These are phyloP conservation scores for Tolypocladium nubicola DNA, from an alignment of 2,329 filamentous ascomycete species.

Conservation along the genomic window DNA sequence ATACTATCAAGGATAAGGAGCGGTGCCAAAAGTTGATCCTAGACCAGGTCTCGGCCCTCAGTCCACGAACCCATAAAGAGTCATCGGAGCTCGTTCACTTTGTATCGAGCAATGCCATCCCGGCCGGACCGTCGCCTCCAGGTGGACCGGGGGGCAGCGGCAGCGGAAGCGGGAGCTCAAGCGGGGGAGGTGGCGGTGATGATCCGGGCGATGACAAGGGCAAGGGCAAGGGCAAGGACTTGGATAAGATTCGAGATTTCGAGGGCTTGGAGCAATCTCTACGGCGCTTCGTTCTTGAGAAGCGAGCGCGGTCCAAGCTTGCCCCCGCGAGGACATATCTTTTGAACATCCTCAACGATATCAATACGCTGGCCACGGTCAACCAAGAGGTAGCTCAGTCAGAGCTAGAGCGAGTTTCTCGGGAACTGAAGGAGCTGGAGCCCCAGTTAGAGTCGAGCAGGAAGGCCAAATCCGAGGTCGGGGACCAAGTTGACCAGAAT, in stretches of 20 bases:
- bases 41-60: slow-evolving; percentile 79
- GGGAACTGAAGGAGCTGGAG: slow-evolving; percentile 72
- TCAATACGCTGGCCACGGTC: slow-evolving; percentile 71
- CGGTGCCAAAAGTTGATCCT: slow-evolving; percentile 88
- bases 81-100: slow-evolving; percentile 90
- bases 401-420: slow-evolving; percentile 73
- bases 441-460: slow-evolving; percentile 77
- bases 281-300: slow-evolving; percentile 88
- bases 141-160: slow-evolving; percentile 44
- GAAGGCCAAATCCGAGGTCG: slow-evolving; percentile 68
- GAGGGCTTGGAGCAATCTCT: slow-evolving; percentile 81
- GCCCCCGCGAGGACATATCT: slow-evolving; percentile 94
- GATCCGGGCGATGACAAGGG: slow-evolving; percentile 47
- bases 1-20: slow-evolving; percentile 84
- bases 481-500: slow-evolving; percentile 67
- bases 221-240: slow-evolving; percentile 75
- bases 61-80: slow-evolving; percentile 87
- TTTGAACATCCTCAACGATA: slow-evolving; percentile 81
- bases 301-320: slow-evolving; percentile 87
- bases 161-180: slow-evolving; percentile 39
- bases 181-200: slow-evolving; percentile 44
- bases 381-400: slow-evolving; percentile 80
- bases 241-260: slow-evolving; percentile 83
- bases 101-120: slow-evolving; percentile 92
- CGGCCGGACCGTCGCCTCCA: slow-evolving; percentile 51